Conservation (phyloP, 345 rosid species). For the Eucalyptus polybractea region DNA sequence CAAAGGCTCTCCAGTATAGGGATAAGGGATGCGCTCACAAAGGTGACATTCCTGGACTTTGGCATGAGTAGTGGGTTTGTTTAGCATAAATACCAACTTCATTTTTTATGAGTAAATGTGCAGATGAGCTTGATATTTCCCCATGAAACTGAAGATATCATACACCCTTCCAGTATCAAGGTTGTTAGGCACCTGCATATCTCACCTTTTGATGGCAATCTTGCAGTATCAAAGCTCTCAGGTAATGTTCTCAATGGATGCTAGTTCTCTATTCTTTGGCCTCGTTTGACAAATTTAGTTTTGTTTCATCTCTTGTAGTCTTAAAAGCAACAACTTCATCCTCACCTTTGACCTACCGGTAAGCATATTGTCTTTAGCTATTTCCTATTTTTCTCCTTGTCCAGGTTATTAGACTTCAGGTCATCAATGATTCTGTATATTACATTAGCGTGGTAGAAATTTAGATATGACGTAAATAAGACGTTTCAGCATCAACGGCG, state of each 20-base stretch:
- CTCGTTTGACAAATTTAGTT: neutral
- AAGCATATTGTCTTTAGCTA: neutral
- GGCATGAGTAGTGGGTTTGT: neutral
- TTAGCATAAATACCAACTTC: neutral
- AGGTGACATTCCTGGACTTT: slow-evolving; percentile 27
- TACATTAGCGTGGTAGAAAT: neutral
- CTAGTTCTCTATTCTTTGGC: neutral
- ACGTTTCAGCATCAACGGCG: neutral
- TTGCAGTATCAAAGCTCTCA: slow-evolving; percentile 26
- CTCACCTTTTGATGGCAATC: slow-evolving; percentile 41
- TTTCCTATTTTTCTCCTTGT: neutral
- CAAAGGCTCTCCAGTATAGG: slow-evolving; percentile 12
- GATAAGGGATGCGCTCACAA: slow-evolving; percentile 45
- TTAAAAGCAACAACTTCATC: slow-evolving; percentile 57
- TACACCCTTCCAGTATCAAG: slow-evolving; percentile 11
- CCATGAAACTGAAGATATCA: slow-evolving; percentile 26
- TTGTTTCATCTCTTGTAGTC: slow-evolving; percentile 17
- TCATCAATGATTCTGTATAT: neutral
- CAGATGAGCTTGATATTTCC: slow-evolving; percentile 60
- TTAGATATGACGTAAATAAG: neutral
- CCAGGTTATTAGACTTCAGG: neutral
- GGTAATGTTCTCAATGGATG: slow-evolving; percentile 10
- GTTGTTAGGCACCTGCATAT: slow-evolving; percentile 62
- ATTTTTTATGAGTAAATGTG: neutral
- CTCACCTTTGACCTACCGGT: slow-evolving; percentile 65